Percentiles rank a stretch among this genome's conserved stretches.
phyloP scores from a whole-genome alignment of 2,329 filamentous ascomycete genomes.

The Aspergillus sp. region DNA sequence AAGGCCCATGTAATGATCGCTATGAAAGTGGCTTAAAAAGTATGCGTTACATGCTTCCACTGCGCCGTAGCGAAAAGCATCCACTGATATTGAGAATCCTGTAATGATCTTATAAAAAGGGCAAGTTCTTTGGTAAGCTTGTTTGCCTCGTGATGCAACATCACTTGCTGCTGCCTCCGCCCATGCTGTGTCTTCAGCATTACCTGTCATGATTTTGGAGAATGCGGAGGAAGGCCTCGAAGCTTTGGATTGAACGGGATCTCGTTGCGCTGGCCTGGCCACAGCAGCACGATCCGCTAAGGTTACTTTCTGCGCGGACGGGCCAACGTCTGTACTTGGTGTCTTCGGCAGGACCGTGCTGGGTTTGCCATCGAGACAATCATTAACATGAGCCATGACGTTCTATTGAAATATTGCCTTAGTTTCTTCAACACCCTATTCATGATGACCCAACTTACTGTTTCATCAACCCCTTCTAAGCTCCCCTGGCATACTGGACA shows the following conservation, averaged over 20 bases:
- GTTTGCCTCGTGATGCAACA: constrained; percentile 74
- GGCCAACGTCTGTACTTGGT: constrained; percentile 13
- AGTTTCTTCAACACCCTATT: background rate
- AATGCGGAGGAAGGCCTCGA: constrained; percentile 68
- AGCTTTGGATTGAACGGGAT: constrained; percentile 64
- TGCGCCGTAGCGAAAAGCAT: constrained; percentile 93
- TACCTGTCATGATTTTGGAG: constrained; percentile 86
- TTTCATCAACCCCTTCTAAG: constrained; percentile 58
- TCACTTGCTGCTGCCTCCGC: constrained; percentile 79
- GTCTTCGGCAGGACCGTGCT: constrained; percentile 51
- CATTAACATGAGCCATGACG: constrained; percentile 80
- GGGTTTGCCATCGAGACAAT: constrained; percentile 81
- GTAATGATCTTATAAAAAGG: constrained; percentile 99
- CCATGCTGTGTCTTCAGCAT: constrained; percentile 90
- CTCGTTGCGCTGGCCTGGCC: constrained; percentile 75
- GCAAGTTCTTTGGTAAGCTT: constrained; percentile 84
- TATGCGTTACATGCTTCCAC: constrained; percentile 91
- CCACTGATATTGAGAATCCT: constrained; percentile 87
- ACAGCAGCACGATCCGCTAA: constrained; percentile 68
- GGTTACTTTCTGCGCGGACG: constrained; percentile 38
- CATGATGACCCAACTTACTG: constrained; percentile 26
- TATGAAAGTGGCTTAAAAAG: constrained; percentile 97
- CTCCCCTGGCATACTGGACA: constrained; percentile 78
- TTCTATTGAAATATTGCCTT: constrained; percentile 54
- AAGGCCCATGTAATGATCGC: constrained; percentile 92